A percentile compares a stretch with the other conserved stretches of the same genome.
Evolutionary conservation across 371 early-diverging fungal genomes (phyloP).

Genomic region (Dichotomocladium elegans): DNA sequence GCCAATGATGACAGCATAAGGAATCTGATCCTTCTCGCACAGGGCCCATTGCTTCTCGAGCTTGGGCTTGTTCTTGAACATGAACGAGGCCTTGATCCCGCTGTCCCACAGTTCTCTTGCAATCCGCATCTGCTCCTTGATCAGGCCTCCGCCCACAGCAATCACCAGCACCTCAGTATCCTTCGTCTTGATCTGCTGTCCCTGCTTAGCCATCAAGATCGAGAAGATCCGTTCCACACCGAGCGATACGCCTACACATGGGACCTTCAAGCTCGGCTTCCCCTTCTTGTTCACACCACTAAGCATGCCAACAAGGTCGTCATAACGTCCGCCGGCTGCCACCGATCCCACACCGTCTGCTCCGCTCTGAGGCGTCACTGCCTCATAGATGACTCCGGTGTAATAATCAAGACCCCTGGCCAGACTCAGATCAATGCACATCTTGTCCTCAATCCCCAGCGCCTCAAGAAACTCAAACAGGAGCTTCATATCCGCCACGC

Average conservation of each 20-base stretch:
- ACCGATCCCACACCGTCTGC: conserved; percentile 95
- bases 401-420: conserved; percentile 99
- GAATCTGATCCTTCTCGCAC: conserved; percentile 85
- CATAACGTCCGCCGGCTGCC: conserved; percentile 99
- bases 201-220: conserved; percentile 65
- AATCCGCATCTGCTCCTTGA: conserved; percentile 89
- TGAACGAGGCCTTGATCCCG: conserved; percentile 74
- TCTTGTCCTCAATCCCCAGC: conserved; percentile 67
- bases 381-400: conserved; percentile 99
- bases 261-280: conserved; percentile 67
- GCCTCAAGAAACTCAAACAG: conserved; percentile 86
- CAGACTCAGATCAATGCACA: conserved; percentile 91
- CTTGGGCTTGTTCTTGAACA: conserved; percentile 89
- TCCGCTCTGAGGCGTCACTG: conserved; percentile 64
- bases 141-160: conserved; percentile 76
- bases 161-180: conserved; percentile 85
- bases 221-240: conserved; percentile 98
- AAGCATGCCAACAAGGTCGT: conserved; percentile 96
- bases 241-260: conserved; percentile 97
- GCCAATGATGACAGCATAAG: conserved; percentile 87
- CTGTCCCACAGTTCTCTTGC: conserved; percentile 87
- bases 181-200: conserved; percentile 68
- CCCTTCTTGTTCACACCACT: conserved; percentile 59
- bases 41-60: conserved; percentile 75
- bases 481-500: conserved; percentile 84